phyloP scores from a whole-genome alignment of 257 asterid species.

The Rubia yunnanensis region DNA sequence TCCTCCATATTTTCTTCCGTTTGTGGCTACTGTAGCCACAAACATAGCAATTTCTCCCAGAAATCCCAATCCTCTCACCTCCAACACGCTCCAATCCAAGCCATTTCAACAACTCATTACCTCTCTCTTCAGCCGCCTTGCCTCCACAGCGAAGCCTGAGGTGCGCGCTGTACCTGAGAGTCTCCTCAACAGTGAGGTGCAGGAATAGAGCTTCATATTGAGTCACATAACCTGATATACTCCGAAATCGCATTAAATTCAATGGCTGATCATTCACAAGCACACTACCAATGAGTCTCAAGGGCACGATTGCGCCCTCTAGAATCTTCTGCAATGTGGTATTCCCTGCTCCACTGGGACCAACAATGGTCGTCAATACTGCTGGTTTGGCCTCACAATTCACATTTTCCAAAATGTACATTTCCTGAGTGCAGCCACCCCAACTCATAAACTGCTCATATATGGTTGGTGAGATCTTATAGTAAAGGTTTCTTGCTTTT shows the following conservation, averaged over 20 bases:
- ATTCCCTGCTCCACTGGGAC: constrained; percentile 84
- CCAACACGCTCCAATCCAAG: constrained; percentile 53
- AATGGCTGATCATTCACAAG: constrained; percentile 44
- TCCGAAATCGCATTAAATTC: constrained; percentile 34
- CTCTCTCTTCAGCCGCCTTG: constrained; percentile 21
- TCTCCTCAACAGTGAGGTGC: constrained; percentile 65
- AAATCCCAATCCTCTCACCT: constrained; percentile 38
- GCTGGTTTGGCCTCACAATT: constrained; percentile 56
- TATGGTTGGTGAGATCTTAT: constrained; percentile 26
- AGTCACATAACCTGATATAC: constrained; percentile 58
- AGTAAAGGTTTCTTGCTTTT: constrained; percentile 36
- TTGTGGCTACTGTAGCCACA: no score
- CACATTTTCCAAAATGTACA: constrained; percentile 34
- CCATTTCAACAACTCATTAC: constrained; percentile 37
- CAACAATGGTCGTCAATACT: constrained; percentile 63
- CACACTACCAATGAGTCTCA: constrained; percentile 31
- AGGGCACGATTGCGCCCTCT: constrained; percentile 32
- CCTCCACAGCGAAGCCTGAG: constrained; percentile 32
- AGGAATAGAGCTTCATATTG: constrained; percentile 73
- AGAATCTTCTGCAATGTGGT: constrained; percentile 62
- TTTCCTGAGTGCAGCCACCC: constrained; percentile 9
- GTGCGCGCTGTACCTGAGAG: constrained; percentile 54
- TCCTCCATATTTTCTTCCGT: no score
- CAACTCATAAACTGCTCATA: constrained; percentile 17
- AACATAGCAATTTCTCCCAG: no score